Percentiles rank a stretch among this genome's conserved stretches.
These are phyloP conservation scores for Galerina marginata DNA, from an alignment of 768 basidiomycete genomes.

Conservation along the genomic window DNA sequence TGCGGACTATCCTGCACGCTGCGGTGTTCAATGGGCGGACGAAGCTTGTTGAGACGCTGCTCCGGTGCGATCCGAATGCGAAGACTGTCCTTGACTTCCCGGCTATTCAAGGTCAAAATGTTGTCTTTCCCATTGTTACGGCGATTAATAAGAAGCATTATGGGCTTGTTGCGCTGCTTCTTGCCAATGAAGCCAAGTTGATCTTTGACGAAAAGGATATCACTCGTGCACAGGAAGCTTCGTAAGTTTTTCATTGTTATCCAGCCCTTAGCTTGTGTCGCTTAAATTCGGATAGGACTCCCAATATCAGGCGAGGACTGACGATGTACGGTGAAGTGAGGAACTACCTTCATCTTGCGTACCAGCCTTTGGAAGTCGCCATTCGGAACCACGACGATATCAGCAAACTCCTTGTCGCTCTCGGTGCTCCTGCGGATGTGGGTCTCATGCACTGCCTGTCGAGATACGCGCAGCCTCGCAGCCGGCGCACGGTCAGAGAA, in stretches of 20 bases:
- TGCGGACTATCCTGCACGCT: conserved; percentile 48
- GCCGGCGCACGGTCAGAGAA: conserved; percentile 38
- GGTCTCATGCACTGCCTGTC: conserved; percentile 31
- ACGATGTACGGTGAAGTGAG: conserved; percentile 27
- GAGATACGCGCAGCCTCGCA: conserved; percentile 19
- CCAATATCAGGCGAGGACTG: conserved; percentile 18
- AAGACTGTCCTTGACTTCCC: conserved; percentile 46
- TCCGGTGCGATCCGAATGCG: conserved; percentile 48
- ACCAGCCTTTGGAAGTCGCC: conserved; percentile 44
- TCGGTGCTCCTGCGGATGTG: conserved; percentile 42
- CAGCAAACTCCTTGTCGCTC: conserved; percentile 40
- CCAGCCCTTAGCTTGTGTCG: too few relatives aligned
- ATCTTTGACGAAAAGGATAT: conserved; percentile 40
- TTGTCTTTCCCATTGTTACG: conserved; percentile 42
- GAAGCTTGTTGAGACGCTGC: conserved; percentile 45
- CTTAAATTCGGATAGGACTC: conserved; percentile 15
- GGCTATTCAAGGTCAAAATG: conserved; percentile 25
- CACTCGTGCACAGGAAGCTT: conserved; percentile 36
- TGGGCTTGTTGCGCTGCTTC: conserved; percentile 40
- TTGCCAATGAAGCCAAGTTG: conserved; percentile 48
- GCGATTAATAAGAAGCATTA: conserved; percentile 41
- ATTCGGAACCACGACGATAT: conserved; percentile 42
- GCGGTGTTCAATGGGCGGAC: conserved; percentile 40
- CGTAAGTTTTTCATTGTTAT: conserved; percentile 28
- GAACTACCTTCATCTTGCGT: conserved; percentile 32